phyloP scores from a whole-genome alignment of 177 flowering plant species.

The Vitis hybrid region DNA sequence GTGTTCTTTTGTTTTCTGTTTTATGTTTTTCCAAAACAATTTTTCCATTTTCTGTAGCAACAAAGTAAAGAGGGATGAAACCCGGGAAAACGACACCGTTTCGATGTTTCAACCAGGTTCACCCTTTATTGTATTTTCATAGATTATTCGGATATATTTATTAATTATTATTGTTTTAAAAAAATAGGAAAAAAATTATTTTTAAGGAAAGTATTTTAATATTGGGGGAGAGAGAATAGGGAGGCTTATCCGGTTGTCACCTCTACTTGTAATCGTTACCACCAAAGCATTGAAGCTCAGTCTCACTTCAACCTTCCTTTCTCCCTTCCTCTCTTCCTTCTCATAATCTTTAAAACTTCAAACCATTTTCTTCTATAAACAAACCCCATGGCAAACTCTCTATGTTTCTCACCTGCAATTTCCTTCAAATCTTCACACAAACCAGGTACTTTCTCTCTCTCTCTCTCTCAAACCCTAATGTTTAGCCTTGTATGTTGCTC shows the following conservation, averaged over 20 bases:
- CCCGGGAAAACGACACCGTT: too few species aligned
- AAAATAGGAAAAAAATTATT: too few species aligned
- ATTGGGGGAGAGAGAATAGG: too few species aligned
- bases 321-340: background rate
- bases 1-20: background rate
- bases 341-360: background rate
- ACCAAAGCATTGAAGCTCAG: background rate
- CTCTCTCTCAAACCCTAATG: background rate
- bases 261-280: background rate
- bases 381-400: constrained; percentile 39
- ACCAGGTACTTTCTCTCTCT: constrained; percentile 34
- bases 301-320: background rate
- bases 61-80: background rate
- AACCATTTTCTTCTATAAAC: background rate
- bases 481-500: background rate
- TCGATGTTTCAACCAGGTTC: too few species aligned
- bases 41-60: constrained; percentile 7
- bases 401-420: constrained; percentile 35
- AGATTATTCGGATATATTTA: too few species aligned
- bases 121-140: too few species aligned
- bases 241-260: too few species aligned
- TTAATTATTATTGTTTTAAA: too few species aligned
- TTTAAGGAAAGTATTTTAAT: too few species aligned
- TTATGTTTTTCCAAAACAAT: constrained; percentile 2
- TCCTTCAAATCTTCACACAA: constrained; percentile 34